Base-by-base conservation (phyloP, 192 early-diverging fungal genomes). In the Backusella circina region DNA sequence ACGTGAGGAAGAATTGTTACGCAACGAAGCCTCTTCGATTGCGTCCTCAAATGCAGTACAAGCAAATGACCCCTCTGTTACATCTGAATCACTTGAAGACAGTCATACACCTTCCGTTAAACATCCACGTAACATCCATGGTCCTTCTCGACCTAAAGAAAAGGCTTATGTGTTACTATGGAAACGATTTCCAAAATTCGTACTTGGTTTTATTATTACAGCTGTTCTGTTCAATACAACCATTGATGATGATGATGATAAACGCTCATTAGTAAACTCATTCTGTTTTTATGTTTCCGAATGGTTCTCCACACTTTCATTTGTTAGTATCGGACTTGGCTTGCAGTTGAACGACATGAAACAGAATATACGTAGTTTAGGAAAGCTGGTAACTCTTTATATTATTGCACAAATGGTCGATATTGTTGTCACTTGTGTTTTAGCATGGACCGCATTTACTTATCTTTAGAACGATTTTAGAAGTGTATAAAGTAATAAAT, bases 181-280 rank as follows among this genome's bases (percentile, higher is more conserved):
- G 84, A 79, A 79, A 8, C 73, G 86, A 18, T 88, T 88, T 51
- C 86, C 86, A 21, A 88, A 88, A 47, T 86, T 86, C 65, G 86
- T 86, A 1, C 71, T 86, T 16, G 84, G 86, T 4, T 88, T 88
- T 65, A 73, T 88, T 12, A 41, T 82, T 37, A 86, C 86, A 0
- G 86, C 86, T 0, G 70, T 85, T 23, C 32, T 88, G 2, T 86
- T 88, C 71, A 86, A 86, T 65, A 88, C 86, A 10, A 80, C 72
- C 0, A 77, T 88, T 0, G 73, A 81, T n/a, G 79, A 78, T 30
- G 70, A 75, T 0, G 68, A 75, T 6, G 77, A 75, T 16, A 41
- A 23, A 13, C 75, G 84, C 5, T 35, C 39, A 3, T 36, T 37
- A 0, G 86, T 88, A 13, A 86, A 86, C 35, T 71, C 79, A 1